A percentile compares a stretch with the other conserved stretches of the same genome.
Conservation (phyloP, 2,329 filamentous ascomycete genomes). For the Cladophialophora immunda region DNA sequence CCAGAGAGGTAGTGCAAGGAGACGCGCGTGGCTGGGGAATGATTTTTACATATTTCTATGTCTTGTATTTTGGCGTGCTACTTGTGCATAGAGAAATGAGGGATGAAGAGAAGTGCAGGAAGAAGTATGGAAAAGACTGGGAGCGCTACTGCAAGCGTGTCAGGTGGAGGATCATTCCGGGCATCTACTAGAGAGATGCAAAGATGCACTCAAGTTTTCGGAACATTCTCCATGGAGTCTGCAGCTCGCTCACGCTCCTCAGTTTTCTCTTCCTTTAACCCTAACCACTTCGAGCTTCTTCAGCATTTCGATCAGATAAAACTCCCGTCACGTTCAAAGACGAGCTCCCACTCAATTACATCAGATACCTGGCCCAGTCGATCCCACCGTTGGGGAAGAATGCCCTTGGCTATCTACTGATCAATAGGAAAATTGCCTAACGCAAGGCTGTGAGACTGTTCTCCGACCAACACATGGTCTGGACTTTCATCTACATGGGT, state of each 20-base stretch:
- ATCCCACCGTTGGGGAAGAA: background rate
- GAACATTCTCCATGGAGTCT: background rate
- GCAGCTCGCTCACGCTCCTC: background rate
- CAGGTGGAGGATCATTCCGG: constrained; percentile 79
- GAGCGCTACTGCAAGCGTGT: constrained; percentile 85
- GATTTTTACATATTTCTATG: constrained; percentile 91
- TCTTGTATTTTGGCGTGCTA: constrained; percentile 88
- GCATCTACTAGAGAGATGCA: constrained; percentile 25
- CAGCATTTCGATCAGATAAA: background rate
- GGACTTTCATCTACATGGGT: background rate
- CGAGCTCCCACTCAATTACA: background rate
- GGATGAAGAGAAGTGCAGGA: constrained; percentile 88
- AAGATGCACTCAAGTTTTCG: background rate
- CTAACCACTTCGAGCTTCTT: background rate
- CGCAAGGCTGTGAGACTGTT: constrained; percentile 10
- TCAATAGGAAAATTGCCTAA: background rate
- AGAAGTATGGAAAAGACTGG: constrained; percentile 95
- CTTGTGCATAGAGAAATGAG: constrained; percentile 85
- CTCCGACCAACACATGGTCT: constrained; percentile 2
- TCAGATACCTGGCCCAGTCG: background rate
- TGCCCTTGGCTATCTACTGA: background rate
- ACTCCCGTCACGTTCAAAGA: background rate
- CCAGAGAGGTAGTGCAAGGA: constrained; percentile 73
- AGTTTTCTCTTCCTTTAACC: background rate
- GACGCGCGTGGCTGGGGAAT: constrained; percentile 83